These are phyloP conservation scores for Phytophthora lateralis DNA, from an alignment of 352 stramenopile species.

Conservation along the genomic window DNA sequence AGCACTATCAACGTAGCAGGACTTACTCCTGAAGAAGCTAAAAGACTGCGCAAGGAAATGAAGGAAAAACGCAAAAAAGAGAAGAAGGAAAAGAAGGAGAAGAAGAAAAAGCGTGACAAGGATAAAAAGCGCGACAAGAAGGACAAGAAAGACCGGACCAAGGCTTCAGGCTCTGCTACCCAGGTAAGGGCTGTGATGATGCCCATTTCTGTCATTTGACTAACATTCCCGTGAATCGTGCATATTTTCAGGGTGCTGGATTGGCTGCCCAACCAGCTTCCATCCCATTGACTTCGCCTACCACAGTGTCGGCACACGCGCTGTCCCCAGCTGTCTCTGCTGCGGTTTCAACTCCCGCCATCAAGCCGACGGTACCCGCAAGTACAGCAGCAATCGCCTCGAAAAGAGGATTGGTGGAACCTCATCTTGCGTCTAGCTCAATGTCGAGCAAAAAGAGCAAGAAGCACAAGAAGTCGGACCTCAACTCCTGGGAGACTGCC, in stretches of 20 bases:
- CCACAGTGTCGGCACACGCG: not conserved
- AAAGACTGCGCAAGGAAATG: conserved; percentile 46
- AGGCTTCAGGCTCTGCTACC: conserved; percentile 18
- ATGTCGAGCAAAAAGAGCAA: conserved; percentile 61
- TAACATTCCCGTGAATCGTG: conserved; percentile 5
- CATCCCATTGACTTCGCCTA: not conserved
- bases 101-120: conserved; percentile 72
- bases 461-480: conserved; percentile 79
- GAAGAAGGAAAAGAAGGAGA: conserved; percentile 77
- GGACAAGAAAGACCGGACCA: conserved; percentile 58
- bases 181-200: conserved; percentile 22
- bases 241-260: conserved; percentile 22
- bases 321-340: conserved; percentile 1
- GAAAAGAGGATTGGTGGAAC: conserved; percentile 43
- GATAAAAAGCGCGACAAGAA: conserved; percentile 61
- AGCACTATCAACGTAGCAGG: conserved; percentile 11
- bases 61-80: conserved; percentile 71
- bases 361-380: conserved; percentile 13
- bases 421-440: conserved; percentile 29
- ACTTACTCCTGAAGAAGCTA: conserved; percentile 32
- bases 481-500: conserved; percentile 71
- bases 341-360: not conserved
- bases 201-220: not conserved
- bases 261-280: not conserved
- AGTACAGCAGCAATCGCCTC: conserved; percentile 27